Conservation (phyloP, 352 stramenopile genomes). For the Phytophthora europaea region DNA sequence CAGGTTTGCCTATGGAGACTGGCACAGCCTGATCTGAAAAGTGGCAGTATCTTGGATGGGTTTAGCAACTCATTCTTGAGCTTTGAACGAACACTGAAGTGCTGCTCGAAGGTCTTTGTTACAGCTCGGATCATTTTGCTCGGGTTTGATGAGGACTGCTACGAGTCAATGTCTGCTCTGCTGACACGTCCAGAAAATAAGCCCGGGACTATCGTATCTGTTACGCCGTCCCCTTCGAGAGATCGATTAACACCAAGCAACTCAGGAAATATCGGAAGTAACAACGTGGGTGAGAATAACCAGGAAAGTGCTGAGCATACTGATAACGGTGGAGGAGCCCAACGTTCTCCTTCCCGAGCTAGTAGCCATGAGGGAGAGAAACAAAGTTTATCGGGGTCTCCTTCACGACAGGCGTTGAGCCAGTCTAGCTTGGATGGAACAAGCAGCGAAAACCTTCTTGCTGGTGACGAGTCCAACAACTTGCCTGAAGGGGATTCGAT, state of each 20-base stretch:
- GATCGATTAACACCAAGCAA: conserved; percentile 12
- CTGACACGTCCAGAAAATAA: conserved; percentile 19
- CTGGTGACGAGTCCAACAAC: conserved; percentile 5
- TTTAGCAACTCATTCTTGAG: conserved; percentile 69
- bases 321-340: not conserved
- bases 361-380: conserved; percentile 8
- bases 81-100: conserved; percentile 47
- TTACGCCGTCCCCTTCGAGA: conserved; percentile 13
- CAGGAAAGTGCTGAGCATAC: not conserved
- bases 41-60: conserved; percentile 79
- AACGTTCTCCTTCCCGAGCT: conserved; percentile 10
- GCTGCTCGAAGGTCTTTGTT: conserved; percentile 49
- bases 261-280: conserved; percentile 25
- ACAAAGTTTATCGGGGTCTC: conserved; percentile 10
- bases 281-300: conserved; percentile 4
- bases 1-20: conserved; percentile 77
- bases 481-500: conserved; percentile 1
- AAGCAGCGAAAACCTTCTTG: not conserved
- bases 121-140: conserved; percentile 67
- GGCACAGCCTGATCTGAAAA: conserved; percentile 63
- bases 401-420: conserved; percentile 20
- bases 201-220: not conserved
- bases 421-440: not conserved
- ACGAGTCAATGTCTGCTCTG: conserved; percentile 54
- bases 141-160: conserved; percentile 76